phyloP scores from a whole-genome alignment of 306 rosid species.

The Carpinus viminea region DNA sequence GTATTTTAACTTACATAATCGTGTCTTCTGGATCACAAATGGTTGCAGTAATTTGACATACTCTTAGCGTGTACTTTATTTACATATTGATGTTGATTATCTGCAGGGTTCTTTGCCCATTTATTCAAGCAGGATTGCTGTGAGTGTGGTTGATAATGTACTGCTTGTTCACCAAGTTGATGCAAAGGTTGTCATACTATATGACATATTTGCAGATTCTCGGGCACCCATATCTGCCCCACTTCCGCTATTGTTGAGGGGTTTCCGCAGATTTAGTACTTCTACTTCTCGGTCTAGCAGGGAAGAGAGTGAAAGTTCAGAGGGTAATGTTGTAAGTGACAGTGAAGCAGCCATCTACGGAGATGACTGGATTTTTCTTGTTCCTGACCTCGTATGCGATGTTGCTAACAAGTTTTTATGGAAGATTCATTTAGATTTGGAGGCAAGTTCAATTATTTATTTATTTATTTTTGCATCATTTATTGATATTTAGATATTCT shows the following conservation, averaged over 20 bases:
- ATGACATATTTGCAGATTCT: constrained; percentile 84
- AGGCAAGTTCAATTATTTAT: constrained; percentile 49
- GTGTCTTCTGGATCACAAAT: constrained; percentile 20
- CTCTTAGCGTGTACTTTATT: constrained; percentile 13
- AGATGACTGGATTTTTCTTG: constrained; percentile 78
- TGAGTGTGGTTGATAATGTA: constrained; percentile 91
- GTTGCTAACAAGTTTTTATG: constrained; percentile 64
- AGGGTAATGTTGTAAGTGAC: constrained; percentile 40
- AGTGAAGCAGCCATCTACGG: constrained; percentile 64
- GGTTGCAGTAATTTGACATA: constrained; percentile 18
- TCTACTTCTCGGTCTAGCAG: constrained; percentile 54
- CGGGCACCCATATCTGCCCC: constrained; percentile 97
- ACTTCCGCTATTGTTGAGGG: constrained; percentile 85
- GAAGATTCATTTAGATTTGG: constrained; percentile 87
- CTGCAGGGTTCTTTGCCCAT: constrained; percentile 96
- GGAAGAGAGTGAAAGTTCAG: constrained; percentile 59
- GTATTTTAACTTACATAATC: constrained; percentile 10
- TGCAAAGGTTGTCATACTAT: constrained; percentile 93
- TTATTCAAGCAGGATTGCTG: constrained; percentile 83
- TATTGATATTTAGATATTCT: constrained; percentile 18
- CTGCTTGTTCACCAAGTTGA: constrained; percentile 94
- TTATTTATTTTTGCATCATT: constrained; percentile 12
- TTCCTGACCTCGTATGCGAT: constrained; percentile 87
- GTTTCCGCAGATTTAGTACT: constrained; percentile 62
- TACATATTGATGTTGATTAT: constrained; percentile 33